A percentile compares a stretch with the other conserved stretches of the same genome.
Evolutionary conservation across 2,329 filamentous ascomycete genomes (phyloP).

Genomic region (Aspergillus fischeri): DNA sequence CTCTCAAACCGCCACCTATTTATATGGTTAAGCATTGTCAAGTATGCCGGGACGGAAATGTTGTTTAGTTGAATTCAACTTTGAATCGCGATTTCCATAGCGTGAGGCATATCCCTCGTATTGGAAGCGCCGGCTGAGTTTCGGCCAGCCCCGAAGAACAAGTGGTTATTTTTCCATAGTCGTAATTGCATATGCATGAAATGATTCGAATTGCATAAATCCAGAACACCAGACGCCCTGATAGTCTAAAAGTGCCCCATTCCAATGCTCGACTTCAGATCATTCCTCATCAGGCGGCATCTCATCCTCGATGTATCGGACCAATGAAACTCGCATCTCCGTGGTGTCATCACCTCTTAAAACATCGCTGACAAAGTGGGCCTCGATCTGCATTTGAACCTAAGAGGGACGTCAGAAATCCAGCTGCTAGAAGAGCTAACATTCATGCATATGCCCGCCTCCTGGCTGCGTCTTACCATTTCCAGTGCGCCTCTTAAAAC

Average conservation of each 20-base stretch:
- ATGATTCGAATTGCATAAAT: not conserved
- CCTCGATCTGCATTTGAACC: conserved; percentile 96
- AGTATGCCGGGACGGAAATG: no score
- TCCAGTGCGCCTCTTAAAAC: conserved; percentile 86
- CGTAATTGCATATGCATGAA: not conserved
- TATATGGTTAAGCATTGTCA: not conserved
- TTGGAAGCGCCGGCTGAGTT: not conserved
- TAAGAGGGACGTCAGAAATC: conserved; percentile 25
- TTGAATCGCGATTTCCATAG: not conserved
- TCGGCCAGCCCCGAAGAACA: not conserved
- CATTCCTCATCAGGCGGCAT: conserved; percentile 94
- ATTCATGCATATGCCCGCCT: not conserved
- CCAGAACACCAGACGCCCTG: conserved; percentile 25
- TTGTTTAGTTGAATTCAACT: not conserved
- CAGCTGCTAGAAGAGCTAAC: not conserved
- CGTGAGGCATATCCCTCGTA: not conserved
- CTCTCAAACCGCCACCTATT: not conserved
- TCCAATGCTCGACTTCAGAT: conserved; percentile 18
- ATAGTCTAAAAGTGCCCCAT: conserved; percentile 3
- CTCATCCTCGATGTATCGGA: conserved; percentile 96
- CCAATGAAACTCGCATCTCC: conserved; percentile 89
- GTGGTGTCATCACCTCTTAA: conserved; percentile 92
- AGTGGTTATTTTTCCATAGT: not conserved
- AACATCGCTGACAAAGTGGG: conserved; percentile 91
- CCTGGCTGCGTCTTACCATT: conserved; percentile 63